Conservation (phyloP, 306 rosid genomes). For the Vigna radiata region DNA sequence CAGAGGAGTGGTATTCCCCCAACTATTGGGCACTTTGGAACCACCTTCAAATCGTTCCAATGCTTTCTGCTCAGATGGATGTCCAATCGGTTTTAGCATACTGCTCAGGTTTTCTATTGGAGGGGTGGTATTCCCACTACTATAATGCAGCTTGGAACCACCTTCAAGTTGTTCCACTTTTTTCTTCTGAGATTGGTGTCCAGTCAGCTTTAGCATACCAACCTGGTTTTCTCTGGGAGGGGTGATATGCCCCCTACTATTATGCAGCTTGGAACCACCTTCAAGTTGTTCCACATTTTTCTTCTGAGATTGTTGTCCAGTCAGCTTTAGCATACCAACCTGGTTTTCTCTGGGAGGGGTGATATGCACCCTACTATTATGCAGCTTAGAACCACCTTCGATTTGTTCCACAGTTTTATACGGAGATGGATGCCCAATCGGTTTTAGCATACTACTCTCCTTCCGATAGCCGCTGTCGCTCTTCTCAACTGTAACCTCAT, state of each 20-base stretch:
- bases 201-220: constrained; percentile 52
- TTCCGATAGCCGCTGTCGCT: constrained; percentile 54
- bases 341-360: constrained; percentile 48
- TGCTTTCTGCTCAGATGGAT: constrained; percentile 58
- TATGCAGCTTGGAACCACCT: constrained; percentile 44
- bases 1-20: constrained; percentile 46
- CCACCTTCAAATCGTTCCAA: constrained; percentile 51
- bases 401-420: constrained; percentile 51
- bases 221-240: constrained; percentile 49
- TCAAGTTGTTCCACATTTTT: constrained; percentile 52
- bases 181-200: constrained; percentile 58
- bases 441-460: constrained; percentile 53
- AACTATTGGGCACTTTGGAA: constrained; percentile 41
- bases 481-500: constrained; percentile 50
- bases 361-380: constrained; percentile 47
- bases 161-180: constrained; percentile 50
- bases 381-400: constrained; percentile 50
- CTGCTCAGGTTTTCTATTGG: constrained; percentile 49
- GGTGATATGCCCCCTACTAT: constrained; percentile 49
- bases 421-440: constrained; percentile 57
- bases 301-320: constrained; percentile 55
- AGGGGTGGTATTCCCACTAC: constrained; percentile 48
- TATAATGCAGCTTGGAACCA: constrained; percentile 45
- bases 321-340: constrained; percentile 53
- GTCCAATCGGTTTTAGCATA: constrained; percentile 53